Evolutionary conservation across 768 basidiomycete species (phyloP).

Genomic region (Mycena olivaceomarginata): DNA sequence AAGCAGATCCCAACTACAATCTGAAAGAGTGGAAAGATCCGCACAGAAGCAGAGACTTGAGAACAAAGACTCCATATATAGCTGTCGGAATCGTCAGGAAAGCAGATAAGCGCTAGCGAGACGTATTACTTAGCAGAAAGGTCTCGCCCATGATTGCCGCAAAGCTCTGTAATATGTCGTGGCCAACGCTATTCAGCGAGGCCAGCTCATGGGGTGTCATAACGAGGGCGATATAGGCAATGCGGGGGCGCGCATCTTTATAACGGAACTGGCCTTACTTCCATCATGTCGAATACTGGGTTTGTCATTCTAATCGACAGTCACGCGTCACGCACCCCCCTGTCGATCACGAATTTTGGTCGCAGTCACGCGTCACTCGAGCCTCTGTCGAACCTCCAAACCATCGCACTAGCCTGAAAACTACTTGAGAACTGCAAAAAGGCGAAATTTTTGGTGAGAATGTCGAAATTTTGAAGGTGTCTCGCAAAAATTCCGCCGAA

Average conservation of each 20-base stretch:
- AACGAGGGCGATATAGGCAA: background rate
- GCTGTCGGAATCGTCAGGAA: background rate
- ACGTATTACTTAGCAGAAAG: background rate
- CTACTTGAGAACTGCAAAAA: no score
- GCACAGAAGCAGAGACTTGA: background rate
- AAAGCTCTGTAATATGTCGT: background rate
- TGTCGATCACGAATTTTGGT: no score
- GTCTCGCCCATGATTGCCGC: slow-evolving; percentile 3
- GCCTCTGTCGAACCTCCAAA: no score
- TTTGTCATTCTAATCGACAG: no score
- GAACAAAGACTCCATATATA: slow-evolving; percentile 4
- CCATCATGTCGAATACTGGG: no score
- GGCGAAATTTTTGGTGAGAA: no score
- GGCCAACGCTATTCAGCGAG: background rate
- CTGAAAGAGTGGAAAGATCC: background rate
- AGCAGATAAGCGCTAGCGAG: background rate
- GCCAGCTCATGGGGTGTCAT: slow-evolving; percentile 10
- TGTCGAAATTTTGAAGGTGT: no score
- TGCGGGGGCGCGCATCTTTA: background rate
- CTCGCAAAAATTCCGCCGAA: no score
- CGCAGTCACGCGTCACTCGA: no score
- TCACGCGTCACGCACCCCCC: no score
- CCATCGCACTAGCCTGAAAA: no score
- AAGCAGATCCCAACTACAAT: background rate
- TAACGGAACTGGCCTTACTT: background rate